Conservation (phyloP, 2,329 filamentous ascomycete species). For the Gremmenia infestans region DNA sequence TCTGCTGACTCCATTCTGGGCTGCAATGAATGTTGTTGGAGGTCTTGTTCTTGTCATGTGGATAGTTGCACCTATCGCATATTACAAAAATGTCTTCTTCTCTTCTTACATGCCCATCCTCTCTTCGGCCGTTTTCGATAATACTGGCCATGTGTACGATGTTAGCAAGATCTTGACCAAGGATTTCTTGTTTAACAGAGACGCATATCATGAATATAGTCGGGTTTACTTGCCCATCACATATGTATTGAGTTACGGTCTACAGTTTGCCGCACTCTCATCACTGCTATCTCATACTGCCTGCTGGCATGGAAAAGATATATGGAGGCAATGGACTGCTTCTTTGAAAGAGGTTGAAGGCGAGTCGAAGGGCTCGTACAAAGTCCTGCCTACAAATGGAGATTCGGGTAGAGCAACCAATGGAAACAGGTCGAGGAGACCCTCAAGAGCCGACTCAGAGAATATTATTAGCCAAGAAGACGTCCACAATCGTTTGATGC, state of each 20-base stretch:
- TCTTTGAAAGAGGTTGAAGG: slow-evolving; percentile 60
- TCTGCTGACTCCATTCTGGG: slow-evolving; percentile 79
- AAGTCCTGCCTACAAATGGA: slow-evolving; percentile 37
- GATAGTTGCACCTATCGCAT: slow-evolving; percentile 73
- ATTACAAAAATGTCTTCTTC: slow-evolving; percentile 75
- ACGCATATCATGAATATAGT: slow-evolving; percentile 75
- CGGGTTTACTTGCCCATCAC: slow-evolving; percentile 82
- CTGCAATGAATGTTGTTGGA: slow-evolving; percentile 76
- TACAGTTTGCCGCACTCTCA: slow-evolving; percentile 79
- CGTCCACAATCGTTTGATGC: slow-evolving; percentile 81
- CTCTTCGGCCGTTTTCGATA: slow-evolving; percentile 81
- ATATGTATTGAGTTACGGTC: slow-evolving; percentile 79
- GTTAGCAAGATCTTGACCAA: slow-evolving; percentile 73
- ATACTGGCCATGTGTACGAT: slow-evolving; percentile 73
- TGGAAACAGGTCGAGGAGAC: slow-evolving; percentile 12
- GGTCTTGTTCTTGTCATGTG: slow-evolving; percentile 80
- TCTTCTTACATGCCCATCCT: slow-evolving; percentile 84
- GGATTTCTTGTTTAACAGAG: slow-evolving; percentile 72
- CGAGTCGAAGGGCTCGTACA: slow-evolving; percentile 46
- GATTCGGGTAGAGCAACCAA: slow-evolving; percentile 3
- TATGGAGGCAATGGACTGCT: slow-evolving; percentile 69
- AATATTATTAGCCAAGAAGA: slow-evolving; percentile 67
- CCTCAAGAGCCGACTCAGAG: slow-evolving; percentile 39
- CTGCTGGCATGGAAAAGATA: slow-evolving; percentile 81
- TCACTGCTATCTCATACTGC: slow-evolving; percentile 75